Evolutionary conservation across 768 basidiomycete genomes (phyloP).

Genomic region (Neoboletus magnificus): DNA sequence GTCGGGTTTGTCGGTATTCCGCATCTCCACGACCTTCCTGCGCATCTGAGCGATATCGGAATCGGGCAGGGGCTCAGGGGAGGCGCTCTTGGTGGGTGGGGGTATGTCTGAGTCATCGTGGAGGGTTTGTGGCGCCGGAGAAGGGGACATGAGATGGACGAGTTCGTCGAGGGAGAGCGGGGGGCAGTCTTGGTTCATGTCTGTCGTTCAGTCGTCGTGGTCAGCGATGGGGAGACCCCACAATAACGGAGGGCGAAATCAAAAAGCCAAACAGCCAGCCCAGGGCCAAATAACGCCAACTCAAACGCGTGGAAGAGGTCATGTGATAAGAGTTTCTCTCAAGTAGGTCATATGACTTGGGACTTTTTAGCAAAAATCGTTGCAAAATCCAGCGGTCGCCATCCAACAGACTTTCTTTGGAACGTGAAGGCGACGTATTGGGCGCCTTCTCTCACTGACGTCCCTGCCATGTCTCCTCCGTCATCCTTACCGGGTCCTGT

Average conservation of each 20-base stretch:
- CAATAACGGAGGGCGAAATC: constrained; percentile 21
- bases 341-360: constrained; percentile 22
- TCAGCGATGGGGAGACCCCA: constrained; percentile 1
- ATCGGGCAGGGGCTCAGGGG: constrained; percentile 41
- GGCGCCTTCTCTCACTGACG: too few relatives aligned
- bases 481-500: too few relatives aligned
- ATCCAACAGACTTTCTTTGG: too few relatives aligned
- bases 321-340: constrained; percentile 31
- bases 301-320: constrained; percentile 33
- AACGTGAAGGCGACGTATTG: too few relatives aligned
- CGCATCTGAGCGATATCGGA: constrained; percentile 50
- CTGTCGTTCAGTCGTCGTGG: not conserved
- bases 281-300: constrained; percentile 32
- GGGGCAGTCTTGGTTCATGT: constrained; percentile 36
- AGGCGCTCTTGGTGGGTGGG: constrained; percentile 19
- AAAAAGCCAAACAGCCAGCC: constrained; percentile 28
- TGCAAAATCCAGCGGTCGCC: too few relatives aligned
- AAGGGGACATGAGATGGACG: constrained; percentile 51
- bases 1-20: constrained; percentile 25
- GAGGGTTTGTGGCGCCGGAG: constrained; percentile 36
- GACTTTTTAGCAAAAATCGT: too few relatives aligned
- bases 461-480: too few relatives aligned
- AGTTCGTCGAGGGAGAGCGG: constrained; percentile 54
- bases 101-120: constrained; percentile 21
- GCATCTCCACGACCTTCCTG: constrained; percentile 43